Conservation (phyloP, 495 filamentous ascomycete genomes). For the Glutinoglossum americanum region DNA sequence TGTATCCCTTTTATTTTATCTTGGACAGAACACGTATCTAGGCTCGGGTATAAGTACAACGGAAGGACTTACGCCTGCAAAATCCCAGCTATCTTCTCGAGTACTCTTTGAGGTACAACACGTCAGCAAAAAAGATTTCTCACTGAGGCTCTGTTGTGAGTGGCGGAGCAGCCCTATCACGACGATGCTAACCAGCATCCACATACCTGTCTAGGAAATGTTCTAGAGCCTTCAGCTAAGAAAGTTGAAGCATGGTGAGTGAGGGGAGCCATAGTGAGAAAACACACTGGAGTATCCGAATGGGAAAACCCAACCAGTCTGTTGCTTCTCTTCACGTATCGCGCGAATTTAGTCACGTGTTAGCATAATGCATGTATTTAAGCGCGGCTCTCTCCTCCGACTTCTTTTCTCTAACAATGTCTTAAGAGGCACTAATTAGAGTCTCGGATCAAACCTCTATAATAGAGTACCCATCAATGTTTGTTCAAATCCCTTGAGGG, state of each 20-base stretch:
- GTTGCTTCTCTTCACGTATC: neutral
- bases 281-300: neutral
- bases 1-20: neutral
- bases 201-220: neutral
- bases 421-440: conserved; percentile 91
- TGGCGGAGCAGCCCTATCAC: too few species aligned
- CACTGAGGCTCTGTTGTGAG: too few species aligned
- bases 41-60: neutral
- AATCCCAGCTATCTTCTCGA: neutral
- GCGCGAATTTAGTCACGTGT: neutral
- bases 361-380: neutral
- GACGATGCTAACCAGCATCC: neutral
- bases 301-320: neutral
- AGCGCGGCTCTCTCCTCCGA: conserved; percentile 13
- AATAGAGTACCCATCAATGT: conserved; percentile 43
- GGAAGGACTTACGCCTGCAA: neutral
- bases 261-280: conserved; percentile 2
- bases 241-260: neutral
- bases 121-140: neutral
- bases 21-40: neutral
- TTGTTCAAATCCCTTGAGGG: conserved; percentile 70
- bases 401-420: conserved; percentile 40
- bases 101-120: neutral
- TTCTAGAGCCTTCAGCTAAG: neutral
- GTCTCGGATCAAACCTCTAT: conserved; percentile 76